phyloP scores from a whole-genome alignment of 257 asterid species.

The Paraleonurus japonicus region DNA sequence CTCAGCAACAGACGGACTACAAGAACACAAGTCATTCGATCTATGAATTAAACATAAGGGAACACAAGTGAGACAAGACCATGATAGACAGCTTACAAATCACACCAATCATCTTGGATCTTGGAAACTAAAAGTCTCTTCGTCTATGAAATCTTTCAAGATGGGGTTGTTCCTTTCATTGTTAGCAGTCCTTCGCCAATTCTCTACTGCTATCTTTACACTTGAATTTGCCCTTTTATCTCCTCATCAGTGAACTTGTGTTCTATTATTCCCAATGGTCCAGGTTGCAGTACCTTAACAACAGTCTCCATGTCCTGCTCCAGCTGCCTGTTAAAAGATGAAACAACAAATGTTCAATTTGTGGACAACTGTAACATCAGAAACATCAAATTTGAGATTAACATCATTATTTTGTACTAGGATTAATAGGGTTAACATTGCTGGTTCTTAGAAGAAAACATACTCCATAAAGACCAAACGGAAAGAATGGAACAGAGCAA shows the following conservation, averaged over 20 bases:
- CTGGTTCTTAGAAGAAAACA: not conserved
- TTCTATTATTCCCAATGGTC: slow-evolving; percentile 86
- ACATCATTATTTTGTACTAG: not conserved
- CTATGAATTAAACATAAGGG: not conserved
- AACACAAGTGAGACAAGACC: not conserved
- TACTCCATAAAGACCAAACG: not conserved
- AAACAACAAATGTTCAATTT: not conserved
- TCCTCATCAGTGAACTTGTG: slow-evolving; percentile 83
- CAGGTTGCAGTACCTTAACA: slow-evolving; percentile 80
- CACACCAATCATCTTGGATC: slow-evolving; percentile 25
- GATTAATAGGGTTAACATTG: not conserved
- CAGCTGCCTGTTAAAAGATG: slow-evolving; percentile 55
- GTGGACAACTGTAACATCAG: not conserved
- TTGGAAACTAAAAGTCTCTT: slow-evolving; percentile 25
- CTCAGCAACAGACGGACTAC: not conserved
- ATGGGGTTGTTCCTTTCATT: slow-evolving; percentile 55
- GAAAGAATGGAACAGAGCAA: not conserved
- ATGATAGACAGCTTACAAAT: slow-evolving; percentile 28
- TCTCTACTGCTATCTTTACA: slow-evolving; percentile 65
- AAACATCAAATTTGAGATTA: slow-evolving; percentile 5
- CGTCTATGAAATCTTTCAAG: slow-evolving; percentile 68
- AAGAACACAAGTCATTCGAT: not conserved
- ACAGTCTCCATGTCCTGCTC: slow-evolving; percentile 94
- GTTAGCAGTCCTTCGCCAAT: slow-evolving; percentile 68
- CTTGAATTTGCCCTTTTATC: slow-evolving; percentile 59